phyloP scores from a whole-genome alignment of 306 rosid species.

The Corylus avellana region DNA sequence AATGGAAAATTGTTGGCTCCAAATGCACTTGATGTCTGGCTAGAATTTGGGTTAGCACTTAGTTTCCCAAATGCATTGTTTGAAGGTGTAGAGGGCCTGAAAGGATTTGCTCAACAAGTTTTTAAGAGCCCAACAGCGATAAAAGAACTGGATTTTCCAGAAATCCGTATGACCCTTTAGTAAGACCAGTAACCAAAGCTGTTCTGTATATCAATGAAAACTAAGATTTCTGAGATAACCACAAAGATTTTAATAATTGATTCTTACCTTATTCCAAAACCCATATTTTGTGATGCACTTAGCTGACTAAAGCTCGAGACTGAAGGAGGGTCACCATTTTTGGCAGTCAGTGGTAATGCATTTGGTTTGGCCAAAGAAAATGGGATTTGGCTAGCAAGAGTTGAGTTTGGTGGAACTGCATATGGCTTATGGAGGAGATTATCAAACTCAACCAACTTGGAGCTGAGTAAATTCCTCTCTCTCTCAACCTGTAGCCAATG shows the following conservation, averaged over 20 bases:
- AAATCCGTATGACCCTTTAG: background rate
- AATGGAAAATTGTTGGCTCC: conserved; percentile 30
- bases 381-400: conserved; percentile 44
- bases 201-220: conserved; percentile 3
- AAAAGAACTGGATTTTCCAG: conserved; percentile 2
- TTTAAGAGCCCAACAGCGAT: background rate
- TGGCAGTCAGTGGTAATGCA: conserved; percentile 44
- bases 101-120: conserved; percentile 14
- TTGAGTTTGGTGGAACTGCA: conserved; percentile 34
- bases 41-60: conserved; percentile 33
- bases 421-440: conserved; percentile 60
- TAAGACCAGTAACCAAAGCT: background rate
- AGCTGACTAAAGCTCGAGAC: conserved; percentile 87
- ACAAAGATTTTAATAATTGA: conserved; percentile 8
- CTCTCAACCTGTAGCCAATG: conserved; percentile 72
- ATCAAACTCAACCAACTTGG: conserved; percentile 75
- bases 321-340: conserved; percentile 55
- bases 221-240: background rate
- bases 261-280: conserved; percentile 53
- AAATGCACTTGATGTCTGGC: conserved; percentile 27
- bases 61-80: conserved; percentile 38
- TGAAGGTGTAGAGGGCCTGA: conserved; percentile 57
- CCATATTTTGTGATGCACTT: conserved; percentile 56
- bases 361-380: conserved; percentile 44
- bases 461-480: conserved; percentile 70